Conservation (phyloP, 1,139 yeast genomes). For the Candida smagusa region DNA sequence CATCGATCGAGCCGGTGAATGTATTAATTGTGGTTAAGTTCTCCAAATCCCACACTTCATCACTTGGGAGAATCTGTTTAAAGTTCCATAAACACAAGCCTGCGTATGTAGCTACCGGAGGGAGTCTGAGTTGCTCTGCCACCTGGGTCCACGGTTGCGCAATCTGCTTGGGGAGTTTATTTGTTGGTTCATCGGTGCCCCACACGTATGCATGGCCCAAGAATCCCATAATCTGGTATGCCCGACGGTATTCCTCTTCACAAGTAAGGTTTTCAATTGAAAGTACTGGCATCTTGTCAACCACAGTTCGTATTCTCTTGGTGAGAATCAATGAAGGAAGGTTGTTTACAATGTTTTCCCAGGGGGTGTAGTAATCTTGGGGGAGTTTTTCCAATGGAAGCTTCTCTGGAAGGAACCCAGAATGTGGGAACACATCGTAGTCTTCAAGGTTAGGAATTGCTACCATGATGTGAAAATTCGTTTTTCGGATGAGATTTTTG, state of each 20-base stretch:
- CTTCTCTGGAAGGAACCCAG: conserved; percentile 77
- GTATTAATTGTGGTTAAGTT: conserved; percentile 79
- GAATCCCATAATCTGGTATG: conserved; percentile 75
- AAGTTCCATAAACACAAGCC: conserved; percentile 88
- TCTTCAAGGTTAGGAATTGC: conserved; percentile 38
- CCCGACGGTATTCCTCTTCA: conserved; percentile 63
- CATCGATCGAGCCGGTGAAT: conserved; percentile 88
- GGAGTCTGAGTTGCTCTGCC: conserved; percentile 62
- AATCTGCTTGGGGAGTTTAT: conserved; percentile 61
- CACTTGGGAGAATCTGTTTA: conserved; percentile 54
- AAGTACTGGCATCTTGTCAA: conserved; percentile 61
- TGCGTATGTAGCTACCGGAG: conserved; percentile 87
- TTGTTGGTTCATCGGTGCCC: conserved; percentile 70
- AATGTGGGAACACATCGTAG: conserved; percentile 63
- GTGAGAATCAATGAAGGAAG: conserved; percentile 74
- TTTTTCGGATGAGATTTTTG: too few species aligned
- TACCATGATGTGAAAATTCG: too few species aligned
- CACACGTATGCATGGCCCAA: conserved; percentile 87
- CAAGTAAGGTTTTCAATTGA: conserved; percentile 39
- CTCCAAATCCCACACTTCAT: conserved; percentile 48
- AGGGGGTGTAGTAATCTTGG: conserved; percentile 60
- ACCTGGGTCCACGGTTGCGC: conserved; percentile 67
- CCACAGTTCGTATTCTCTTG: conserved; percentile 52
- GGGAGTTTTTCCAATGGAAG: conserved; percentile 63
- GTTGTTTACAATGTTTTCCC: conserved; percentile 69